A percentile compares a stretch with the other conserved stretches of the same genome.
Evolutionary conservation across 2,329 filamentous ascomycete genomes (phyloP).

Genomic region (Stemphylium beticola): DNA sequence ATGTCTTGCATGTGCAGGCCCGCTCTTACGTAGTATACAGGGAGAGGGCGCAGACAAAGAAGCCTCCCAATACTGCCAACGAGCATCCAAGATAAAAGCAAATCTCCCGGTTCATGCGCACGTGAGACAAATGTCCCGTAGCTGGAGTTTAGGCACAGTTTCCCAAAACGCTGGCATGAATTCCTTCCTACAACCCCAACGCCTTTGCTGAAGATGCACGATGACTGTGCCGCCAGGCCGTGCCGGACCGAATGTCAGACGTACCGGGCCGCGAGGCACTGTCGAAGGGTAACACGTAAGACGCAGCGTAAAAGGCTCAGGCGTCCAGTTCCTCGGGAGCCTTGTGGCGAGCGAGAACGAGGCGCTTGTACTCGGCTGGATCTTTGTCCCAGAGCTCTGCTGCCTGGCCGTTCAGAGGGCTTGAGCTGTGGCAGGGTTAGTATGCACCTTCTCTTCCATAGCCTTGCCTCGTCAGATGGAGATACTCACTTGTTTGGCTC

Average conservation of each 20-base stretch:
- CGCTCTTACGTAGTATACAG: too few relatives aligned
- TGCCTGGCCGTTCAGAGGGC: constrained; percentile 93
- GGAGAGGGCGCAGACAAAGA: too few relatives aligned
- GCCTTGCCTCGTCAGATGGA: not conserved
- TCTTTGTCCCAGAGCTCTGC: constrained; percentile 96
- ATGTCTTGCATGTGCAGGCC: too few relatives aligned
- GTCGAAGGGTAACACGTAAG: not conserved
- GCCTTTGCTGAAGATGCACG: constrained; percentile 5
- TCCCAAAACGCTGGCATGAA: too few relatives aligned
- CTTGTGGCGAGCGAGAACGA: constrained; percentile 68
- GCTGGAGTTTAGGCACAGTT: too few relatives aligned
- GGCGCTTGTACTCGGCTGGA: constrained; percentile 81
- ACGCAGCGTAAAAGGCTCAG: constrained; percentile 8
- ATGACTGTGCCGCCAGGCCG: constrained; percentile 7
- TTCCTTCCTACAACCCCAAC: not conserved
- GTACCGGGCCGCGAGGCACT: constrained; percentile 8
- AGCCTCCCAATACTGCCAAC: not conserved
- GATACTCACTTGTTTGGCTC: constrained; percentile 92
- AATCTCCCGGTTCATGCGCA: not conserved
- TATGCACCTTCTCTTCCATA: not conserved
- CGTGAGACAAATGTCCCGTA: too few relatives aligned
- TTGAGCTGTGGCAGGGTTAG: constrained; percentile 66
- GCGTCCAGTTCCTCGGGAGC: constrained; percentile 53
- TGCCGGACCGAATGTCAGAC: constrained; percentile 7
- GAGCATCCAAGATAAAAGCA: not conserved